Conservation (phyloP, 257 asterid genomes). For the Mentha longifolia region DNA sequence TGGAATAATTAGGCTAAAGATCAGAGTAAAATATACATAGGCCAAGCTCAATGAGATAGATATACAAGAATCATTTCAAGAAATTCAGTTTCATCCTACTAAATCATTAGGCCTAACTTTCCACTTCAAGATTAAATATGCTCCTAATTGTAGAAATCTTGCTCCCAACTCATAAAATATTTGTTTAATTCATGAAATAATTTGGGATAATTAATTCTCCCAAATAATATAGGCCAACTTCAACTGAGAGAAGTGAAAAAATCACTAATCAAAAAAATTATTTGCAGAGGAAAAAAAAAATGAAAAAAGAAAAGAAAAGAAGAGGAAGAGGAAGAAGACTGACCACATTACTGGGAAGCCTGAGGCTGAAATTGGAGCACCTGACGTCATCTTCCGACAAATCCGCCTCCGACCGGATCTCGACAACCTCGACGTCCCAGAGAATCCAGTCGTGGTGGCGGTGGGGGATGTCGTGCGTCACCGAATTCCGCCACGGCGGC, state of each 20-base stretch:
- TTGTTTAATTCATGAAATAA: neutral
- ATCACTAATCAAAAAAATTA: neutral
- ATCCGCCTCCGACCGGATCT: constrained; percentile 47
- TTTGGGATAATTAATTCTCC: neutral
- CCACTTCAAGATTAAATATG: too few relatives aligned
- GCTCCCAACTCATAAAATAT: too few relatives aligned
- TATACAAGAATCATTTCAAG: neutral
- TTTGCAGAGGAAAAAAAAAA: neutral
- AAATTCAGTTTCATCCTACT: too few relatives aligned
- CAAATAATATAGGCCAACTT: neutral
- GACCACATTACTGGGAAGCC: constrained; percentile 42
- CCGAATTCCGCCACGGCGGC: constrained; percentile 93
- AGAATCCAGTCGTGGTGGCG: constrained; percentile 73
- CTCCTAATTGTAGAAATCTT: too few relatives aligned
- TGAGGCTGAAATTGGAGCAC: constrained; percentile 41
- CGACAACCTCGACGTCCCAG: constrained; percentile 68
- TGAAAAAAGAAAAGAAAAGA: too few relatives aligned
- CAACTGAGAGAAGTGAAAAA: neutral
- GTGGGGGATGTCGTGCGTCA: constrained; percentile 84
- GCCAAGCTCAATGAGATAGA: too few relatives aligned
- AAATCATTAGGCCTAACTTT: too few relatives aligned
- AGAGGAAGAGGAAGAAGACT: neutral
- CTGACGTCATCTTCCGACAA: constrained; percentile 43
- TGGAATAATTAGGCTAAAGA: neutral
- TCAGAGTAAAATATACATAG: too few relatives aligned